Evolutionary conservation across 225 moss, liverwort and hornwort genomes (phyloP).

Genomic region (Pseudoscleropodium purum): DNA sequence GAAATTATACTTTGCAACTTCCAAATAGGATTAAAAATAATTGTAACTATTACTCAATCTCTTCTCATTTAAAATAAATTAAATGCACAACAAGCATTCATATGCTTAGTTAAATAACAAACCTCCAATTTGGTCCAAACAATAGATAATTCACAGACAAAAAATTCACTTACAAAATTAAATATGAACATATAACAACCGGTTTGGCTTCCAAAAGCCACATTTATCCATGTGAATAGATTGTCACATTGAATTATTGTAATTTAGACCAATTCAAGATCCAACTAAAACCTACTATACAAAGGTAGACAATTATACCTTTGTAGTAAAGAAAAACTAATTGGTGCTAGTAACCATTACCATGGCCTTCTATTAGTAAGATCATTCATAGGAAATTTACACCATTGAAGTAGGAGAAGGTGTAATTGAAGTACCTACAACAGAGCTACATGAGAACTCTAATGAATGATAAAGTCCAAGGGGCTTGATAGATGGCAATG

Average conservation of each 20-base stretch:
- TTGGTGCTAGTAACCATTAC: neutral
- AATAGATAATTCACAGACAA: too few relatives aligned
- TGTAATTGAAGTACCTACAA: rapidly evolving
- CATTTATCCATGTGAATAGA: neutral
- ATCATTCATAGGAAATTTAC: neutral
- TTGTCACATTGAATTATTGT: neutral
- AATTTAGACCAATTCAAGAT: neutral
- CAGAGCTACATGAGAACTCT: neutral
- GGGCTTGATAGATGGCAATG: neutral
- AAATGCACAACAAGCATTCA: too few relatives aligned
- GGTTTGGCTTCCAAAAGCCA: too few relatives aligned
- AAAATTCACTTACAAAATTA: too few relatives aligned
- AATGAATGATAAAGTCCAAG: neutral
- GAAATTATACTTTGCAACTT: too few relatives aligned
- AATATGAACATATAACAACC: too few relatives aligned
- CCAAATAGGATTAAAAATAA: too few relatives aligned
- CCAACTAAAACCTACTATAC: neutral
- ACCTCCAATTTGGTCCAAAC: too few relatives aligned
- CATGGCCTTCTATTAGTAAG: rapidly evolving
- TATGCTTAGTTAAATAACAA: too few relatives aligned
- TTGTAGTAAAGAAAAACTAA: neutral
- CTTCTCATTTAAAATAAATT: too few relatives aligned
- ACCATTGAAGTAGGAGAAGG: neutral
- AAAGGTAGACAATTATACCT: rapidly evolving
- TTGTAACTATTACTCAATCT: too few relatives aligned